These are phyloP conservation scores for Clohesyomyces aquaticus DNA, from an alignment of 495 filamentous ascomycete genomes.

Conservation along the genomic window DNA sequence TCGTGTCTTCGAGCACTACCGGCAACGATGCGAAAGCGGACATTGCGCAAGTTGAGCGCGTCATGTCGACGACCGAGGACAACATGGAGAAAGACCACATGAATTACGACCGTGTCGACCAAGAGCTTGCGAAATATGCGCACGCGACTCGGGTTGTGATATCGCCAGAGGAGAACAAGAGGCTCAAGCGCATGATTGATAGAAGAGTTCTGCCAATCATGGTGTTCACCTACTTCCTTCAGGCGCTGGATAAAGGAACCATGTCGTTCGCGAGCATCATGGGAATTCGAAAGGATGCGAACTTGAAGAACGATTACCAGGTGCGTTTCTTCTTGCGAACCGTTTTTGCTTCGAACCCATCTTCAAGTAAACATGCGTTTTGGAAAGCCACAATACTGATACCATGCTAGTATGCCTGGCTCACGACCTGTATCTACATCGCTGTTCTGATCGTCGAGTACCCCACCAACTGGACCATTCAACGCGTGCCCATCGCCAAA, in stretches of 20 bases:
- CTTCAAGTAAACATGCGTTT: neutral
- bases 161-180: slow-evolving; percentile 57
- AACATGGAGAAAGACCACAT: slow-evolving; percentile 55
- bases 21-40: slow-evolving; percentile 37
- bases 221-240: slow-evolving; percentile 68
- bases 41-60: slow-evolving; percentile 56
- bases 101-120: slow-evolving; percentile 61
- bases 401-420: slow-evolving; percentile 60
- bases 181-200: slow-evolving; percentile 57
- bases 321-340: no score
- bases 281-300: slow-evolving; percentile 54
- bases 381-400: slow-evolving; percentile 41
- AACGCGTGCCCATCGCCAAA: slow-evolving; percentile 60
- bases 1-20: neutral
- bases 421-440: slow-evolving; percentile 79
- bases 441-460: slow-evolving; percentile 57
- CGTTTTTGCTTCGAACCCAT: neutral
- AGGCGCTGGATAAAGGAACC: slow-evolving; percentile 56
- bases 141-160: slow-evolving; percentile 56
- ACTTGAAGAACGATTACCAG: slow-evolving; percentile 60
- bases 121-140: slow-evolving; percentile 67
- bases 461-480: slow-evolving; percentile 59
- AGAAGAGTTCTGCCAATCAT: slow-evolving; percentile 56
- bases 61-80: slow-evolving; percentile 46
- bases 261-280: slow-evolving; percentile 31